Base-by-base conservation (phyloP, 2,329 filamentous ascomycete species). In the Fusarium tricinctum region DNA sequence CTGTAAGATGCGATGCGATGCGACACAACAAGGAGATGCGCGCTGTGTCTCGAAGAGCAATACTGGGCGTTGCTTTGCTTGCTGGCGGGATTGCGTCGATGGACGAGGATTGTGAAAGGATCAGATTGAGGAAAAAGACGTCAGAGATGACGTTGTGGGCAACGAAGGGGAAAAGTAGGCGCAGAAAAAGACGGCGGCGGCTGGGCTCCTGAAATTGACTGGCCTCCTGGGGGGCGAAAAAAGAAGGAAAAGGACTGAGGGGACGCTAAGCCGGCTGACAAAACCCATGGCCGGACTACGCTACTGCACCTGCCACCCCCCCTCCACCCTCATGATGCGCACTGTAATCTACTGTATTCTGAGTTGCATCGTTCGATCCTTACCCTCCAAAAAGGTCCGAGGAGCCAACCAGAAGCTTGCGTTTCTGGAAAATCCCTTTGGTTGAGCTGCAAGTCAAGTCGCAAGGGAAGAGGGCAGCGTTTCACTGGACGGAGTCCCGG, bases 131-230 rank as follows among this genome's bases (percentile, higher is more conserved):
- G 74, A 38, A 75, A 75, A 81, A 82, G 80, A 82, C 80, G 80
- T 82, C 80, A 82, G 80, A 81, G 80, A 82, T 82, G 80, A 82
- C 80, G 80, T 82, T 82, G 79, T 77, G 76, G 74, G 74, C 73
- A 76, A 70, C 76, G 73, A 74, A 38, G 72, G 49, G 48, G 35
- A 65, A 59, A 78, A 78, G 75, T 76, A 76, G 78, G 73, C 75
- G 76, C 76, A 77, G 72, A 75, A 72, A 71, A 69, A 75, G 70
- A 70, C 73, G 75, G 71, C 74, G 76, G 71, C 66, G 62, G 75
- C 74, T 74, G 74, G 70, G 74, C 72, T 72, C 66, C 68, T 74
- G 67, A 71, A 69, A 75, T 63, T 62, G 69, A 66, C 70, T 69
- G 33, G 50, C 40, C 40, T 44, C 55, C 50, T 52, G 66, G 64